Percentiles rank a stretch among this genome's conserved stretches.
These are phyloP conservation scores for Phaffomyces thermotolerans DNA, from an alignment of 805 yeast genomes.

Conservation along the genomic window DNA sequence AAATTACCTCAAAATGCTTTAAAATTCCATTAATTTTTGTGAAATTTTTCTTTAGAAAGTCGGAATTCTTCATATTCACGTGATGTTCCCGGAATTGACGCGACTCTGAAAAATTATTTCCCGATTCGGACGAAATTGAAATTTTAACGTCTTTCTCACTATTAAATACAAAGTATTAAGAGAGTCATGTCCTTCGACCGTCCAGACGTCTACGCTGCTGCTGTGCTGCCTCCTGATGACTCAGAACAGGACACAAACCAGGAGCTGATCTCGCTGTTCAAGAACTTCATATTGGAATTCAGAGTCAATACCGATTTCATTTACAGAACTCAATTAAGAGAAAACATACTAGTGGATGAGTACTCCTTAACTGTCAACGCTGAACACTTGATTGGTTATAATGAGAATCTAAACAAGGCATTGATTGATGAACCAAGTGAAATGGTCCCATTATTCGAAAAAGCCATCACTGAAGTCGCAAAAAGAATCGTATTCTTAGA, in stretches of 20 bases:
- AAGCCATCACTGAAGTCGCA: constrained; percentile 80
- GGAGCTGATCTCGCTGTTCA: constrained; percentile 71
- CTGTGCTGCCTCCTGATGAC: constrained; percentile 81
- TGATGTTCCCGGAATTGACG: no score
- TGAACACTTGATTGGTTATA: constrained; percentile 80
- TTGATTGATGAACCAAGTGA: constrained; percentile 83
- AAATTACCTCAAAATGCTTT: not conserved
- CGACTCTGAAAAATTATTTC: no score
- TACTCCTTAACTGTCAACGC: constrained; percentile 68
- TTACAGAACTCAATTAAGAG: constrained; percentile 87
- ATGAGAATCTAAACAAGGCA: constrained; percentile 82
- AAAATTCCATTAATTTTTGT: no score
- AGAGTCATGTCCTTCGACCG: constrained; percentile 21
- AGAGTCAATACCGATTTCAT: constrained; percentile 75
- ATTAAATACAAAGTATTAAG: no score
- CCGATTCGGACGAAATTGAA: not conserved
- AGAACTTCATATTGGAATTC: constrained; percentile 76
- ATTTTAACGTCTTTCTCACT: no score
- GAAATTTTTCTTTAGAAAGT: no score
- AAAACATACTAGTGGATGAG: constrained; percentile 70
- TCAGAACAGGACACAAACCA: constrained; percentile 55
- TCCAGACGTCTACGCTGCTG: constrained; percentile 65
- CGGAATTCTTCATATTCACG: no score
- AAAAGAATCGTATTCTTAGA: constrained; percentile 47
- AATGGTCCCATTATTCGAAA: constrained; percentile 79